Evolutionary conservation across 1,284 basidiomycete species (phyloP), one percentile per base, ranked within the genome.

Genomic region (Sporisorium graminicola): DNA sequence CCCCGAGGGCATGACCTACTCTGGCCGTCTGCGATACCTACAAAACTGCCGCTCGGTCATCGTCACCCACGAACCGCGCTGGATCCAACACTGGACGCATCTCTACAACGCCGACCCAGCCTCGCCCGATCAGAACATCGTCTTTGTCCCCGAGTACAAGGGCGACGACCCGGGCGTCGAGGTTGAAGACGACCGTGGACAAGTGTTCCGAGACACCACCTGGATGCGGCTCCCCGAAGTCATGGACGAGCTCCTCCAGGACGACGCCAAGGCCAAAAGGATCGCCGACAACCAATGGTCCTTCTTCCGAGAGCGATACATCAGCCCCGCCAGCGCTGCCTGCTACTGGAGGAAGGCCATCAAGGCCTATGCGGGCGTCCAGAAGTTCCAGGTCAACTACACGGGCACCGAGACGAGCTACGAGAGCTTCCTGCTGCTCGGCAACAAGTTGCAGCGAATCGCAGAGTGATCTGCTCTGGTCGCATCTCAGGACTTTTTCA

Each of bases 31-130:
- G 29, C 65, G 81, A 6, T 83, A 83, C 57, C 65, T 83, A 7
- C 82, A 83, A 43, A 81, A 83, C 64, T 83, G 82, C 61, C 65
- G 73, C 4, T 62, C 65, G 4, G 82, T 83, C 49, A 83, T 83
- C 27, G 72, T 83, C 29, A 83, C 82, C 3, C 82, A 83, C 58
- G 61, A 71, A 58, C 82, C 80, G 1, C 35, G 79, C 5, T 83
- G 81, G 81, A 70, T 83, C 22, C 80, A 83, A 44, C 82, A 83
- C 56, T 82, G 77, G 74, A 82, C 82, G 5, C 82, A 83, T 51
- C 75, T 83, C 3, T 82, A 79, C 58, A 83, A 83, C 46, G 54
- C 79, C 10, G 76, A 83, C 46, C 68, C 72, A 16, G 27, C 33
- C 10, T 78, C 74, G 46, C 76, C 78, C n/a, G 82, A 83, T 53